These are phyloP conservation scores for Musa balbisiana DNA, from an alignment of 202 grass and related monocot genomes.

Conservation along the genomic window DNA sequence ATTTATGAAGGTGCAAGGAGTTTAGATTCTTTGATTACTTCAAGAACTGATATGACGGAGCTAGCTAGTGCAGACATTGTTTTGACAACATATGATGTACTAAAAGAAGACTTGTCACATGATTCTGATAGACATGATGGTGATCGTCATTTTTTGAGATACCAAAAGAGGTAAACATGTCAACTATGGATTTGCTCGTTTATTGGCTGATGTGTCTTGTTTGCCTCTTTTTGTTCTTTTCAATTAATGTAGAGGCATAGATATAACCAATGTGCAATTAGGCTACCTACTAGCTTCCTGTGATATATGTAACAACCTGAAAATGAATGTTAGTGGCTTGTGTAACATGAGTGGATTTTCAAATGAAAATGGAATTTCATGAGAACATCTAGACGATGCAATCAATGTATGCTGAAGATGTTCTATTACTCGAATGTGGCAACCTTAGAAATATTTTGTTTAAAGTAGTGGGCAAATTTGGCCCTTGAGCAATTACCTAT, in stretches of 20 bases:
- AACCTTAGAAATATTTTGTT: background rate
- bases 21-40: constrained; percentile 28
- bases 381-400: background rate
- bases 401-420: no score
- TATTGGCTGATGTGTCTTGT: background rate
- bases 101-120: constrained; percentile 98
- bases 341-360: background rate
- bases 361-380: background rate
- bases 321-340: background rate
- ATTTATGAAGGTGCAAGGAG: constrained; percentile 96
- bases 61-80: constrained; percentile 75
- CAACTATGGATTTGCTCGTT: constrained; percentile 1
- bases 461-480: background rate
- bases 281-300: background rate
- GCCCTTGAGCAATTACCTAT: background rate
- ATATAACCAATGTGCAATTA: background rate
- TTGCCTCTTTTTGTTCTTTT: background rate
- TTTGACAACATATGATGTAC: constrained; percentile 93
- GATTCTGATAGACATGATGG: constrained; percentile 88
- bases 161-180: constrained; percentile 65
- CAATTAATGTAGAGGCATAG: background rate
- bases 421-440: no score
- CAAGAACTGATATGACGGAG: constrained; percentile 47
- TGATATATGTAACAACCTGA: background rate
- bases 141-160: constrained; percentile 81